Conservation (phyloP, 2,329 filamentous ascomycete genomes). For the Trichoderma brevicompactum region DNA sequence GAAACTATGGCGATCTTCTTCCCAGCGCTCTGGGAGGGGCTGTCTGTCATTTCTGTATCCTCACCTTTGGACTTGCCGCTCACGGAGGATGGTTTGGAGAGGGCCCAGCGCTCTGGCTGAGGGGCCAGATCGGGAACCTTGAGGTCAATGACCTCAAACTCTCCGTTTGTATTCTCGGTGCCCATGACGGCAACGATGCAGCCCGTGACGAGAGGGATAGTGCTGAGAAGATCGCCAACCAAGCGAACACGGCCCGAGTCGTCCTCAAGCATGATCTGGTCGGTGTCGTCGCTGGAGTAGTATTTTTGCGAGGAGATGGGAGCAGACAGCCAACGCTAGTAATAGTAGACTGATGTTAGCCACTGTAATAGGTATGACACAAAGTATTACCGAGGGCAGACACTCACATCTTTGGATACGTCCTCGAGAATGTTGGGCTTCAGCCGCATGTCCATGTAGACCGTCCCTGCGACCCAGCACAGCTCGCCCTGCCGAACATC, state of each 20-base stretch:
- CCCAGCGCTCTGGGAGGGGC: conserved; percentile 31
- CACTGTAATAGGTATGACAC: too few species aligned
- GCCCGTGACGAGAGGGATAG: conserved; percentile 81
- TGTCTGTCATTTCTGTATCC: conserved; percentile 59
- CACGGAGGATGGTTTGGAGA: conserved; percentile 54
- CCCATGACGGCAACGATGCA: conserved; percentile 94
- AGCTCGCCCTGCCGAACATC: conserved; percentile 95
- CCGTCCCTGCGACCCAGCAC: conserved; percentile 92
- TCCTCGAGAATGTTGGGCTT: conserved; percentile 97
- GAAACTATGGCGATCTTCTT: conserved; percentile 82
- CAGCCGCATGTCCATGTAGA: conserved; percentile 96
- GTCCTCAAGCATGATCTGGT: conserved; percentile 88
- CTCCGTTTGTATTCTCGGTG: conserved; percentile 88
- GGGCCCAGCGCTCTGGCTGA: conserved; percentile 80
- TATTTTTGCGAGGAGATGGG: conserved; percentile 80
- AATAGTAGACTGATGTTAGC: not conserved
- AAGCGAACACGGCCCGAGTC: conserved; percentile 88
- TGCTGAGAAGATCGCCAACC: conserved; percentile 70
- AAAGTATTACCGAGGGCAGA: not conserved
- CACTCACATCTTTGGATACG: conserved; percentile 81
- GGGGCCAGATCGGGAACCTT: conserved; percentile 84
- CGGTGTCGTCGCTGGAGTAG: conserved; percentile 60
- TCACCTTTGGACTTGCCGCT: conserved; percentile 46
- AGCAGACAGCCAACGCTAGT: conserved; percentile 85
- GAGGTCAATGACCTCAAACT: conserved; percentile 90